phyloP scores from a whole-genome alignment of 495 filamentous ascomycete species.

The Hypoxylon perforatum region DNA sequence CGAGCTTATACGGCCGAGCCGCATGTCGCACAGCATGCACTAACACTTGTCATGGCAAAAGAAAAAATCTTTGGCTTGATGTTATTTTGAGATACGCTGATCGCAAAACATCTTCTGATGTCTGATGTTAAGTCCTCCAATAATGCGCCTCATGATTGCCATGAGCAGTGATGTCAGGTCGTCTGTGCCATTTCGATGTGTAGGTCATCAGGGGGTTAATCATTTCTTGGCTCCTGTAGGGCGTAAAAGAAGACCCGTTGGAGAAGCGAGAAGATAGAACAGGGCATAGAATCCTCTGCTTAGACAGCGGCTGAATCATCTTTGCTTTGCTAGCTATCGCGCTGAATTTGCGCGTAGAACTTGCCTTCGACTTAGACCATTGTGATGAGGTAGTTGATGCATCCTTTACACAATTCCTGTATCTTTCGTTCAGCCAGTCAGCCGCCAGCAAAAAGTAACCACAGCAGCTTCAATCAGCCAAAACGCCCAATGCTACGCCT shows the following conservation, averaged over 20 bases:
- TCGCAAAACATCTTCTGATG: neutral
- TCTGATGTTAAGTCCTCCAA: neutral
- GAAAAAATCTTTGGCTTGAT: too few relatives aligned
- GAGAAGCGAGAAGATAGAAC: neutral
- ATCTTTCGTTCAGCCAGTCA: constrained; percentile 13
- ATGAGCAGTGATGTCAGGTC: constrained; percentile 6
- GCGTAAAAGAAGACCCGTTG: constrained; percentile 36
- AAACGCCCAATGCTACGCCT: neutral
- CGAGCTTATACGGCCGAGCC: too few relatives aligned
- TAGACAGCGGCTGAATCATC: too few relatives aligned
- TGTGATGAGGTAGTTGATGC: neutral
- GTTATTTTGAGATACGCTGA: neutral
- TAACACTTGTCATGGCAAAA: too few relatives aligned
- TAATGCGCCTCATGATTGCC: neutral
- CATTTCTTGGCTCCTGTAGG: constrained; percentile 30
- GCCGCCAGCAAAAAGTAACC: neutral
- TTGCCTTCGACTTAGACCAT: neutral
- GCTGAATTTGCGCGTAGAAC: constrained; percentile 5
- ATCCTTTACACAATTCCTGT: neutral
- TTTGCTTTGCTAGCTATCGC: neutral
- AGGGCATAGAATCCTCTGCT: too few relatives aligned
- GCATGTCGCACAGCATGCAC: too few relatives aligned
- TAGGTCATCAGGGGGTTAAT: constrained; percentile 11
- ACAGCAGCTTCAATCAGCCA: neutral
- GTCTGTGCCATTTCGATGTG: neutral